Evolutionary conservation across 805 yeast species (phyloP).

Genomic region (Myxozyma sirexii): DNA sequence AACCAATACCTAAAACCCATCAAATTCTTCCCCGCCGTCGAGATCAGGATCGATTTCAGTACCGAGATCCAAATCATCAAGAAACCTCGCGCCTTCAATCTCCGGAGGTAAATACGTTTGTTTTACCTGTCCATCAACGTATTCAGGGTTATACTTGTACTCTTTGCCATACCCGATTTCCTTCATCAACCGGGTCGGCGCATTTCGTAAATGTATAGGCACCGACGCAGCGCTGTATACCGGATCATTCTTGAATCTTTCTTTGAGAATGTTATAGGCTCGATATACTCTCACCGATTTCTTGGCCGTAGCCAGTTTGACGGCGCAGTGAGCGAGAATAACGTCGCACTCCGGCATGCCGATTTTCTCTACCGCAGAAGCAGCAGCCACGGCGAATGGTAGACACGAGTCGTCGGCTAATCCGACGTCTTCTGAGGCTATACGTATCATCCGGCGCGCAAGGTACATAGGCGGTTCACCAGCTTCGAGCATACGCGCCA

Average conservation of each 20-base stretch:
- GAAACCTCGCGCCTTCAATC: constrained; percentile 52
- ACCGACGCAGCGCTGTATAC: constrained; percentile 60
- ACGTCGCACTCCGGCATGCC: constrained; percentile 96
- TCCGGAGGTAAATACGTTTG: constrained; percentile 79
- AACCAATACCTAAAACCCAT: background rate
- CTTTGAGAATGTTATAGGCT: constrained; percentile 71
- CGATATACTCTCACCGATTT: constrained; percentile 86
- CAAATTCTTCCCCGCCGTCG: background rate
- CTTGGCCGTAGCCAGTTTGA: constrained; percentile 80
- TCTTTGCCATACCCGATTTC: constrained; percentile 82
- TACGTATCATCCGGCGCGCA: constrained; percentile 87
- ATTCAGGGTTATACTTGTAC: constrained; percentile 89
- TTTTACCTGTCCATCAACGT: constrained; percentile 64
- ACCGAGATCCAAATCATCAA: constrained; percentile 48
- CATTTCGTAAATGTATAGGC: constrained; percentile 78
- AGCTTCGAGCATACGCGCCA: constrained; percentile 84
- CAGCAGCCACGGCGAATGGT: constrained; percentile 84
- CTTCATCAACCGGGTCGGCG: constrained; percentile 89
- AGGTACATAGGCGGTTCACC: constrained; percentile 94
- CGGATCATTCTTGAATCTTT: constrained; percentile 59
- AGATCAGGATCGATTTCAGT: constrained; percentile 22
- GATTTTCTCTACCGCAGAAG: constrained; percentile 82
- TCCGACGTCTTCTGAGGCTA: constrained; percentile 95
- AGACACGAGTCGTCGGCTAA: constrained; percentile 77
- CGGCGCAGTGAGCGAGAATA: constrained; percentile 88